Evolutionary conservation across 1,284 basidiomycete genomes (phyloP).

Genomic region (Cutaneotrichosporon cutaneum): DNA sequence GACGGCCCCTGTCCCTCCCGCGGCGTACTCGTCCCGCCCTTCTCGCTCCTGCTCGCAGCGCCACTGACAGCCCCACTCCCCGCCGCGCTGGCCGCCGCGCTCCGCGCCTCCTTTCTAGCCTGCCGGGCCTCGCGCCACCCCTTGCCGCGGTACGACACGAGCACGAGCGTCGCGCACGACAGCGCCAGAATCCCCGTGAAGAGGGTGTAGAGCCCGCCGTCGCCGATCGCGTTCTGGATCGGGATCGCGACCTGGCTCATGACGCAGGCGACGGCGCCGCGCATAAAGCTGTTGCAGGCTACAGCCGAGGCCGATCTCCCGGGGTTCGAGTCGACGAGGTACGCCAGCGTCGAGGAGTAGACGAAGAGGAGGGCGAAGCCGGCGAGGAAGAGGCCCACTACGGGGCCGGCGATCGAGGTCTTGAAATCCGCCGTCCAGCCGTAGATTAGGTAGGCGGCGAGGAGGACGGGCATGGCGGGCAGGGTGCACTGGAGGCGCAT

Average conservation of each 20-base stretch:
- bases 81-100: background rate
- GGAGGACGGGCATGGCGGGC: slow-evolving; percentile 48
- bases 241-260: slow-evolving; percentile 49
- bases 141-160: slow-evolving; percentile 7
- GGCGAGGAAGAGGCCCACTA: slow-evolving; percentile 60
- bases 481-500: slow-evolving; percentile 70
- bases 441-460: slow-evolving; percentile 63
- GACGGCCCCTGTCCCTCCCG: too few species aligned
- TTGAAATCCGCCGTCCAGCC: slow-evolving; percentile 72
- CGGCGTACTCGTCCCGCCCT: background rate
- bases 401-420: slow-evolving; percentile 60
- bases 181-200: slow-evolving; percentile 64
- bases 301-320: slow-evolving; percentile 46
- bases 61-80: background rate
- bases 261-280: slow-evolving; percentile 47
- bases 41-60: background rate
- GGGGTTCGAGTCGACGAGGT: slow-evolving; percentile 66
- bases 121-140: slow-evolving; percentile 5
- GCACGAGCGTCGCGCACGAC: slow-evolving; percentile 32
- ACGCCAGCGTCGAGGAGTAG: slow-evolving; percentile 55
- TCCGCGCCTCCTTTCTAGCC: background rate
- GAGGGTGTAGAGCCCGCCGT: slow-evolving; percentile 72
- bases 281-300: slow-evolving; percentile 46
- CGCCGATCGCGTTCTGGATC: slow-evolving; percentile 58
- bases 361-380: slow-evolving; percentile 68